Evolutionary conservation across 345 rosid species (phyloP).

Genomic region (Citrus unshiu): DNA sequence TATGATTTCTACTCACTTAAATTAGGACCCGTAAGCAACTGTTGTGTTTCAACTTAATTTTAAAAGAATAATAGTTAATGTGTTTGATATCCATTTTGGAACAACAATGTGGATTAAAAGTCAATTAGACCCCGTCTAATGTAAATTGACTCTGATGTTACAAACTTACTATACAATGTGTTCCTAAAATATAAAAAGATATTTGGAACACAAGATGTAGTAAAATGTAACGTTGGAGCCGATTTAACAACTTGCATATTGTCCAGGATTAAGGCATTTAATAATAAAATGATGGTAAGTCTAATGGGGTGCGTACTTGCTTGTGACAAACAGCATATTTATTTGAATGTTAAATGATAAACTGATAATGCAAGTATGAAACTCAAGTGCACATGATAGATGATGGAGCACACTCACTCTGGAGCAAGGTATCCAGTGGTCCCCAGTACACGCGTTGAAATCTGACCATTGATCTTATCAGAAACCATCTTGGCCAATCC

Average conservation of each 20-base stretch:
- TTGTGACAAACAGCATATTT: slow-evolving; percentile 15
- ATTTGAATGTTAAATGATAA: slow-evolving; percentile 1
- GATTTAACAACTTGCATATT: not conserved
- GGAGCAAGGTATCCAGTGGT: slow-evolving; percentile 86
- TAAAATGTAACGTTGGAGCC: no score
- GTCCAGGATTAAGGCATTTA: slow-evolving; percentile 3
- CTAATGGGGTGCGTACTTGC: slow-evolving; percentile 16
- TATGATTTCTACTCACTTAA: no score
- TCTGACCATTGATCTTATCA: slow-evolving; percentile 70
- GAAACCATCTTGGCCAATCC: slow-evolving; percentile 79
- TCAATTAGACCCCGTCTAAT: no score
- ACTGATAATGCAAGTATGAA: not conserved
- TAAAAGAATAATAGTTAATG: no score
- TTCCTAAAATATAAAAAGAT: no score
- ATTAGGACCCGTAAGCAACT: no score
- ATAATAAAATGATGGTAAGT: slow-evolving; percentile 30
- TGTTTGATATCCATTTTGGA: no score
- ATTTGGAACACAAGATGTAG: no score
- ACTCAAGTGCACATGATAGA: slow-evolving; percentile 1
- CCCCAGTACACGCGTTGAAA: slow-evolving; percentile 62
- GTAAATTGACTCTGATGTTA: no score
- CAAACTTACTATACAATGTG: no score
- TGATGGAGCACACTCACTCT: slow-evolving; percentile 58
- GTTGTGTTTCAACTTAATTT: no score
- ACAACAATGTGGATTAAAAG: no score